These are phyloP conservation scores for Delonix regia DNA, from an alignment of 306 rosid species.

Conservation along the genomic window DNA sequence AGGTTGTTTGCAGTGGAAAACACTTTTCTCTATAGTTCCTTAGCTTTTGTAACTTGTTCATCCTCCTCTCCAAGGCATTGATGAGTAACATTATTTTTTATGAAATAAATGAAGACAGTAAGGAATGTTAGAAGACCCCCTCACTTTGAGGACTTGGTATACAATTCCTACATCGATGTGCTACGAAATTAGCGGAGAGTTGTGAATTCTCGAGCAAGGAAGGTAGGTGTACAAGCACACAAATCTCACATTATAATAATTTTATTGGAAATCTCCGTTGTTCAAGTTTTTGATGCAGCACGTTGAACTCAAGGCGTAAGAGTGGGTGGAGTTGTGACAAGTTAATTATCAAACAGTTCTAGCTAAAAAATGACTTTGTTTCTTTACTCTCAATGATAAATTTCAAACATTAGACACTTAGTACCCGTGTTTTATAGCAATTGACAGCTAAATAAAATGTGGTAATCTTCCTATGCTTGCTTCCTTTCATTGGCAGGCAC, in stretches of 20 bases:
- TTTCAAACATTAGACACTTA: not conserved
- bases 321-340: not conserved
- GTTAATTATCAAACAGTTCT: not conserved
- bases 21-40: constrained; percentile 45
- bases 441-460: not conserved
- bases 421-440: not conserved
- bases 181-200: not conserved
- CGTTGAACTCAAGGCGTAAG: not conserved
- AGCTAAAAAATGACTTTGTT: not conserved
- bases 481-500: not conserved
- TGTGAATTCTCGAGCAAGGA: not conserved
- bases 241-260: not conserved
- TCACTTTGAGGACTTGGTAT: not conserved
- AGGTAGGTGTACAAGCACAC: too few relatives aligned
- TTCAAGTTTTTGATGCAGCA: not conserved
- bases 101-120: not conserved
- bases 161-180: not conserved
- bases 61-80: not conserved
- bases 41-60: constrained; percentile 9
- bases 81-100: not conserved
- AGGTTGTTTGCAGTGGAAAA: constrained; percentile 56
- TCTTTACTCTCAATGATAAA: not conserved
- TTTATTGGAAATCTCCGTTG: not conserved
- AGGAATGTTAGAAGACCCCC: not conserved
- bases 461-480: not conserved